Evolutionary conservation across 2,329 filamentous ascomycete genomes (phyloP).

Genomic region (Aspergillus flavus): DNA sequence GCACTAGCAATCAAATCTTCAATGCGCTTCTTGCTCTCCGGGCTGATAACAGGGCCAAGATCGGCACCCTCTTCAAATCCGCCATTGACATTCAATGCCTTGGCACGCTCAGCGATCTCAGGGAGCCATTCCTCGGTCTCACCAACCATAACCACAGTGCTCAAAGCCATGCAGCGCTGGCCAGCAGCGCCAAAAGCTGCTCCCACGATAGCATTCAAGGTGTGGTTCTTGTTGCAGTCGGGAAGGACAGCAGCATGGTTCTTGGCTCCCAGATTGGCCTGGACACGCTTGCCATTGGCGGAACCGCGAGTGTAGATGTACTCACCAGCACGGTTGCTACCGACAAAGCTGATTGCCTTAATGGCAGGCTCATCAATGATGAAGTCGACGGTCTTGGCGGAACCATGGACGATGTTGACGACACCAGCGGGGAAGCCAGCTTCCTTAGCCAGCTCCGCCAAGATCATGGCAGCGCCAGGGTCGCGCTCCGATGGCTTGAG

Average conservation of each 20-base stretch:
- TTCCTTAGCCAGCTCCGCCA: constrained; percentile 64
- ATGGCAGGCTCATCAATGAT: constrained; percentile 69
- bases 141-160: constrained; percentile 65
- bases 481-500: constrained; percentile 69
- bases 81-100: constrained; percentile 61
- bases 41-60: constrained; percentile 66
- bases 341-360: constrained; percentile 70
- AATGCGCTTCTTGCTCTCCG: constrained; percentile 65
- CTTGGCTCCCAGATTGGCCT: constrained; percentile 71
- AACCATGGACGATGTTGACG: constrained; percentile 68
- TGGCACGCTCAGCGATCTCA: constrained; percentile 65
- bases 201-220: constrained; percentile 66
- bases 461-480: constrained; percentile 67
- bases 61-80: constrained; percentile 66
- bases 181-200: constrained; percentile 71
- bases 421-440: constrained; percentile 68
- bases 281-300: constrained; percentile 70
- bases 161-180: constrained; percentile 70
- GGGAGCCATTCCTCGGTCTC: constrained; percentile 67
- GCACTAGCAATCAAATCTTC: constrained; percentile 63
- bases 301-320: constrained; percentile 69
- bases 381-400: constrained; percentile 68
- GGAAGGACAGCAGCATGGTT: constrained; percentile 70
- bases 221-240: constrained; percentile 70
- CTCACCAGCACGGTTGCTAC: constrained; percentile 68